Evolutionary conservation across 129 eudicot genomes (phyloP).

Genomic region (Heracleum sosnowskyi): DNA sequence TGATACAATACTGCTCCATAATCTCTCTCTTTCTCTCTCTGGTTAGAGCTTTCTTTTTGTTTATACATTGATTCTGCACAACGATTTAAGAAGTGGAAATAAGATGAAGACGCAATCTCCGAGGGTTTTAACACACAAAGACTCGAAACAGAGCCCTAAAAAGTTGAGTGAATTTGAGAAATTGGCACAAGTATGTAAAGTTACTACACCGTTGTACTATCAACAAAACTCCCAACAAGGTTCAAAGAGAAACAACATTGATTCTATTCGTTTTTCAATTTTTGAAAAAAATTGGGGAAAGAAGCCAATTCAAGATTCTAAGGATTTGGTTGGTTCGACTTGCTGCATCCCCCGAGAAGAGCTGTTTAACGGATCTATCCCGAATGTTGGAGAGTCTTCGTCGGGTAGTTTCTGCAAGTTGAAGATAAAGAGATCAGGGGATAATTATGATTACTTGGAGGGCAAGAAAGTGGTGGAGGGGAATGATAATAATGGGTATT

Average conservation of each 20-base stretch:
- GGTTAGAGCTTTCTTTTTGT: no score
- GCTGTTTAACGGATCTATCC: neutral
- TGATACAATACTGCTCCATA: no score
- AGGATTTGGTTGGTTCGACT: neutral
- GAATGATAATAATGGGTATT: neutral
- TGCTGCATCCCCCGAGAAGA: neutral
- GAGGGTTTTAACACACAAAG: neutral
- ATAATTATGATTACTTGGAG: neutral
- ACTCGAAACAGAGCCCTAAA: neutral
- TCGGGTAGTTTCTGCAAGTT: neutral
- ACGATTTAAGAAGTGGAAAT: no score
- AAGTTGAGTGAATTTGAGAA: neutral
- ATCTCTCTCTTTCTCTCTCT: no score
- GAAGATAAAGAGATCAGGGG: neutral
- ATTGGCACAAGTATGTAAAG: neutral
- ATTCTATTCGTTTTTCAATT: neutral
- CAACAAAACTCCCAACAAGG: no score
- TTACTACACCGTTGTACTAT: neutral
- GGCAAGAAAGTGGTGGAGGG: neutral
- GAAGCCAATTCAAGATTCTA: neutral
- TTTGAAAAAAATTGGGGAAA: neutral
- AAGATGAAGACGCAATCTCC: neutral
- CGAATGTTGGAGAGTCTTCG: neutral
- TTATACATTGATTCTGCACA: no score
- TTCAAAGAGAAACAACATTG: neutral